Base-by-base conservation (phyloP, 768 basidiomycete species). In the Flagelloscypha sp. region DNA sequence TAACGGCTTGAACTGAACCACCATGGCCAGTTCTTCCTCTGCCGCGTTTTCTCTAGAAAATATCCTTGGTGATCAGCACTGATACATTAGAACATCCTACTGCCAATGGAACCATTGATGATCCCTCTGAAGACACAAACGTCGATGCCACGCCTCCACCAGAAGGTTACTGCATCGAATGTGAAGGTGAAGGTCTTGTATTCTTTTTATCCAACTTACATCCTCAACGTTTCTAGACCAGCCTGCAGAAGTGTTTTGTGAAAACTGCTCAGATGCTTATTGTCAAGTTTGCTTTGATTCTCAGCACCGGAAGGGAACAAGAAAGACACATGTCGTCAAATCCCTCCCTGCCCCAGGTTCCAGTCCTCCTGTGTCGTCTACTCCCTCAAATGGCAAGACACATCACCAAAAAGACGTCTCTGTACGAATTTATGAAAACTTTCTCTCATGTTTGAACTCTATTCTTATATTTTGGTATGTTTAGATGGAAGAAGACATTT, bases 241-340 rank as follows among this genome's bases (percentile, higher is more conserved):
- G 53, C 85, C 87, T 37, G 83, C 84, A 4, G 73, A 84, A 49
- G 48, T 89, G 15, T 55, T 63, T 33, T 90, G 87, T 49, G 75
- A 80, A 49, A 68, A 70, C 8, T 90, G 87, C 52, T 59, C 50
- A 3, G 87, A 89, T 50, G 55, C 65, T 13, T 89, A 77, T 49
- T 89, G 87, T 41, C 81, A 87, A 50, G 87, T 90, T 16, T 90
- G 87, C 65, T 90, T 82, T 54, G 72, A 81, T 7, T 73, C 86
- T 1, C 84, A 84, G 50, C 87, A 90, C 55, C 65, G 86, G 30
- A 90, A 89, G 47, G 87, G 87, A 6, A 67, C 77, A 2, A 68
- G 87, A 32, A 86, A 79, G 54, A 55, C 54, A 24, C 87, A 89
- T 52, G 50, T 56, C 5, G 61, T 64, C 10, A 79, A 68, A 44